Evolutionary conservation across 2,329 filamentous ascomycete species (phyloP).

Genomic region (Lecanosticta acicola): DNA sequence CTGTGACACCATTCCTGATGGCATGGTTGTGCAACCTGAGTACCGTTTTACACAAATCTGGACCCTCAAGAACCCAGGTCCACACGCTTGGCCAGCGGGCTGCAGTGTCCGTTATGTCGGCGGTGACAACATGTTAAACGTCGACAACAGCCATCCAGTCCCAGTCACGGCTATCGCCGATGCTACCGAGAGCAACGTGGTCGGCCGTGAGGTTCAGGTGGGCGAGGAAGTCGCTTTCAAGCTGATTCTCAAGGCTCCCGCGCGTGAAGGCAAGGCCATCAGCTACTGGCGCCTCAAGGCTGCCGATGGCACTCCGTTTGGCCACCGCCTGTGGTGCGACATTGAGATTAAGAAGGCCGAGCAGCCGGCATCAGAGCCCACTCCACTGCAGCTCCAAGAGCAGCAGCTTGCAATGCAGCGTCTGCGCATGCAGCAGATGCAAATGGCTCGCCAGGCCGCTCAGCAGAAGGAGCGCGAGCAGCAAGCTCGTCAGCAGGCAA

Average conservation of each 20-base stretch:
- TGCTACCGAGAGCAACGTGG: slow-evolving; percentile 76
- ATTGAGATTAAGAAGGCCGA: slow-evolving; percentile 55
- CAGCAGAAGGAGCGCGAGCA: slow-evolving; percentile 28
- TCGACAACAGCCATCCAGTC: slow-evolving; percentile 74
- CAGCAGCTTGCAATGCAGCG: slow-evolving; percentile 9
- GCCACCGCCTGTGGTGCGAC: slow-evolving; percentile 93
- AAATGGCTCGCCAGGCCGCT: slow-evolving; percentile 29
- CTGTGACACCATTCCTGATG: slow-evolving; percentile 72
- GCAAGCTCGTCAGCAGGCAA: slow-evolving; percentile 5
- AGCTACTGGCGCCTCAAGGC: slow-evolving; percentile 96
- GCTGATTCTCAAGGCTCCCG: slow-evolving; percentile 74
- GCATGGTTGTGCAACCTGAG: slow-evolving; percentile 64
- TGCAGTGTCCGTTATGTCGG: slow-evolving; percentile 88
- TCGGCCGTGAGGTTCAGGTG: slow-evolving; percentile 61
- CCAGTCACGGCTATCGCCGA: slow-evolving; percentile 69
- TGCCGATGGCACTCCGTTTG: slow-evolving; percentile 73
- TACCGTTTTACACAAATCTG: slow-evolving; percentile 82
- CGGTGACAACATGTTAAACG: slow-evolving; percentile 92
- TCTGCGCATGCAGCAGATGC: slow-evolving; percentile 8
- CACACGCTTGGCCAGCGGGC: slow-evolving; percentile 74
- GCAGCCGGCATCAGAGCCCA: slow-evolving; percentile 8
- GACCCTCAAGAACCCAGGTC: slow-evolving; percentile 81
- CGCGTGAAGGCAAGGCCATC: slow-evolving; percentile 70
- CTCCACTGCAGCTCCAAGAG: slow-evolving; percentile 4
- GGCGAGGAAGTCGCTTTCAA: slow-evolving; percentile 76